A percentile compares a stretch with the other conserved stretches of the same genome.
These are phyloP conservation scores for Fusarium xylarioides DNA, from an alignment of 2,329 filamentous ascomycete genomes.

Conservation along the genomic window DNA sequence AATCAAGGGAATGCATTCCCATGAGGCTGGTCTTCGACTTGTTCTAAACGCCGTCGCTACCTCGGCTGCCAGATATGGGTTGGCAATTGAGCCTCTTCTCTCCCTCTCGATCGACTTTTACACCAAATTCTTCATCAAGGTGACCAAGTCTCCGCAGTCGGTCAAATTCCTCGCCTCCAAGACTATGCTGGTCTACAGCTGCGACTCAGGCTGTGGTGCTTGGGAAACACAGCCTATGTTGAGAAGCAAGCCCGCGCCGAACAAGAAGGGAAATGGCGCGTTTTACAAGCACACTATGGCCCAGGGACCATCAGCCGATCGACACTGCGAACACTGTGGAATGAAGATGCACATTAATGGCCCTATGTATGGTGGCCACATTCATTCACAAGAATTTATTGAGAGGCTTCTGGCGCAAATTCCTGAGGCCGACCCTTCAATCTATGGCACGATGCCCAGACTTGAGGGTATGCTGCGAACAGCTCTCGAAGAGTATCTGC, in stretches of 20 bases:
- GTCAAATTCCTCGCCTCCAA: constrained; percentile 93
- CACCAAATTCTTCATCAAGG: constrained; percentile 84
- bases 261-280: constrained; percentile 74
- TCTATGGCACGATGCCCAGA: constrained; percentile 82
- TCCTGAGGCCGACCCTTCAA: constrained; percentile 69
- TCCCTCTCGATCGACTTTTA: constrained; percentile 98
- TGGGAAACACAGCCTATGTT: constrained; percentile 86
- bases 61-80: constrained; percentile 83
- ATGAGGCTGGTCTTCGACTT: constrained; percentile 88
- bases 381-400: constrained; percentile 88
- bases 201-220: constrained; percentile 89
- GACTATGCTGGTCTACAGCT: constrained; percentile 92
- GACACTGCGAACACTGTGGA: constrained; percentile 83
- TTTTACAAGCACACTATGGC: constrained; percentile 84
- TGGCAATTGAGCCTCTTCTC: constrained; percentile 88
- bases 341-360: constrained; percentile 87
- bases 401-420: constrained; percentile 79
- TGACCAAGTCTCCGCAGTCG: constrained; percentile 80
- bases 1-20: constrained; percentile 83
- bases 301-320: constrained; percentile 72
- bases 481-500: constrained; percentile 77
- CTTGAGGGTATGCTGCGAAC: constrained; percentile 93
- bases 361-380: constrained; percentile 92
- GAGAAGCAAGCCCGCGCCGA: constrained; percentile 70
- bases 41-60: constrained; percentile 84